Base-by-base conservation (phyloP, 2,329 filamentous ascomycete genomes). In the Cladosporium colombiae region DNA sequence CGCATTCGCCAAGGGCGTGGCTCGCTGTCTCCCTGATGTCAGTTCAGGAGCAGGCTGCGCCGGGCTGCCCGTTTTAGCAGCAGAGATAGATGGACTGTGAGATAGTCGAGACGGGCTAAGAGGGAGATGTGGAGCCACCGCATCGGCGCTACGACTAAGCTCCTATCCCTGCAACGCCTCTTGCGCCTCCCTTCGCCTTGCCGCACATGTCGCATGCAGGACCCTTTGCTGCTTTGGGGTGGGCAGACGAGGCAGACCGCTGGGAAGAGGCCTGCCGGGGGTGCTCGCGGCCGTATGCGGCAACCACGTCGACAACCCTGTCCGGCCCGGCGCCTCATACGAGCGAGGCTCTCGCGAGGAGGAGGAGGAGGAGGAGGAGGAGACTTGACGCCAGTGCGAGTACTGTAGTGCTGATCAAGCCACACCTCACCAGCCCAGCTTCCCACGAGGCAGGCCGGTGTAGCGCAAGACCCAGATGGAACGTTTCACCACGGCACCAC, bases 81-180 rank as follows among this genome's bases (percentile, higher is more conserved):
- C 61, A 63, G 18, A 55, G 52, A 55, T 46, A 21, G 40, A 46
- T 46, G 23, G 40, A 46, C 40, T 21, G 40, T 46, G 40, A 46
- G 57, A 46, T 53, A 40, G 31, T 53, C 60, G 49, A 62, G 60
- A 49, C 60, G 49, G 58, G 60, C 60, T 62, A 62, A 53, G 60
- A 52, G 35, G 21, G 52, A 55, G 52, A 55, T 31, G 33, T 49
- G 27, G 49, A n/a, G 14, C 60, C 60, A 62, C 44, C 27, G 49
- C 49, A 62, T 62, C 60, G 60, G 33, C 49, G 60, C 60, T 62
- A 62, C 46, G 33, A 40, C 55, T 49, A 52, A 53, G 59, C 59
- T 62, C 49, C 37, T 33, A 62, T 62, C 60, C 60, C 49, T 62
- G 60, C 60, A 27, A 55, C 52, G 59, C 31, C 59, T 50, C 44